Evolutionary conservation across 2,329 filamentous ascomycete genomes (phyloP), one percentile per base, ranked within the genome.

Genomic region (Daldinia sp.): DNA sequence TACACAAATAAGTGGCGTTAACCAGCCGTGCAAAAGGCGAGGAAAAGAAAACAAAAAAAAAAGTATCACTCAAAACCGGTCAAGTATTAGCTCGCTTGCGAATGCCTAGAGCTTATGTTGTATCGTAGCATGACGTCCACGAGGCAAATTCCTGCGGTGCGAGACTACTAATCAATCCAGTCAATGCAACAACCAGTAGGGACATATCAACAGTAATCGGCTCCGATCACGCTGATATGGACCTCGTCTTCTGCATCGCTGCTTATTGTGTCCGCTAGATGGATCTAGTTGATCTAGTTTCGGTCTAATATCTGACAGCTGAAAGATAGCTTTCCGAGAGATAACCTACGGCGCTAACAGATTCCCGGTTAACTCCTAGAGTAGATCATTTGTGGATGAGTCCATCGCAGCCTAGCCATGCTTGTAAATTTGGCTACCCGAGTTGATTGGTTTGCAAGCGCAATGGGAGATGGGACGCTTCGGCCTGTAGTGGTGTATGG

Each of bases 221-320:
- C 67, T 60, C 69, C 69, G 69, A 72, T 72, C 55, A 53, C 69
- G 69, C 67, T 70, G 48, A 23, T 23, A 64, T 53, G 53, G 39
- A 48, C 18, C 15, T 54, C 35, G 53, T 44, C 23, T 60, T 65
- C 50, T 56, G 55, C 61, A 55, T 30, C 57, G 62, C 55, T 64
- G 58, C 68, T 65, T 60, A 65, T 58, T 65, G 50, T 54, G 44
- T 35, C 55, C 57, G 42, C 58, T 65, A 57, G 59, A 66, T 28
- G 30, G 61, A 65, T 71, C 54, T 58, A 51, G 26, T 48, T 41
- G 20, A 57, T 39, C 15, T 66, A 51, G 57, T 68, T 64, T 67
- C 69, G 64, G 60, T 67, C 64, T 63, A 68, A 66, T 48, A 65
- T 64, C 60, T 72, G 64, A 66, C 61, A 70, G 61, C 65, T 70